These are phyloP conservation scores for Chlamydomonas sphaeroides DNA, from an alignment of 139 green algal species.

Conservation along the genomic window DNA sequence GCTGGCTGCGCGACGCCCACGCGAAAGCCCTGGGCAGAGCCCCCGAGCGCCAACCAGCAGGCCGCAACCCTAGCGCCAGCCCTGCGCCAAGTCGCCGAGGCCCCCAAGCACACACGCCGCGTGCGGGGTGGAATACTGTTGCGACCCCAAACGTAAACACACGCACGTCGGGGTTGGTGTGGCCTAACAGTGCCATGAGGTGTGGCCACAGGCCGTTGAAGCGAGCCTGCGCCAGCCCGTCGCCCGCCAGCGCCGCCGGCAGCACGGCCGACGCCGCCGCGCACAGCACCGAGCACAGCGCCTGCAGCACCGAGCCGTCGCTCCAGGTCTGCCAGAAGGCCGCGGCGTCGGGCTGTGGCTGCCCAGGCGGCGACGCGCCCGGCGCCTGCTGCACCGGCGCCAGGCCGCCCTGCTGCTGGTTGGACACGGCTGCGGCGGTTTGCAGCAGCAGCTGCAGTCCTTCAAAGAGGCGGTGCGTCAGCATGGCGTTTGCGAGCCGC, in stretches of 20 bases:
- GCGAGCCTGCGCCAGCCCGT: conserved; percentile 4
- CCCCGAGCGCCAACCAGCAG: too few species aligned
- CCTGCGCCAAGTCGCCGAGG: too few species aligned
- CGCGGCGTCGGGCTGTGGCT: background rate
- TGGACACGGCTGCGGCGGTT: background rate
- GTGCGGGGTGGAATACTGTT: too few species aligned
- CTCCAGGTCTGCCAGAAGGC: too few species aligned
- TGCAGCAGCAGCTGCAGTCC: conserved; percentile 15
- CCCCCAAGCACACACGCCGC: too few species aligned
- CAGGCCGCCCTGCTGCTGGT: conserved; percentile 1
- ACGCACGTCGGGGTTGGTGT: conserved; percentile 50
- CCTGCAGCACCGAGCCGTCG: background rate
- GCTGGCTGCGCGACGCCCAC: too few species aligned
- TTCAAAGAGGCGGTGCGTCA: conserved; percentile 24
- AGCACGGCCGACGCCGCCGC: conserved; percentile 48
- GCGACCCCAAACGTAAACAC: too few species aligned
- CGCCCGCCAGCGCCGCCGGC: conserved; percentile 35
- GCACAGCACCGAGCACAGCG: conserved; percentile 49
- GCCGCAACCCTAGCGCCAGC: too few species aligned
- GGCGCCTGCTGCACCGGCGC: background rate
- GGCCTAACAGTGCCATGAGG: conserved; percentile 54
- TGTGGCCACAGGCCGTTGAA: conserved; percentile 49
- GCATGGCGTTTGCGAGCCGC: conserved; percentile 1
- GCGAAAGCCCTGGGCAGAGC: too few species aligned
- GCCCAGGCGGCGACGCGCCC: background rate